Evolutionary conservation across 2,329 filamentous ascomycete genomes (phyloP).

Genomic region (Diaporthe capsici): DNA sequence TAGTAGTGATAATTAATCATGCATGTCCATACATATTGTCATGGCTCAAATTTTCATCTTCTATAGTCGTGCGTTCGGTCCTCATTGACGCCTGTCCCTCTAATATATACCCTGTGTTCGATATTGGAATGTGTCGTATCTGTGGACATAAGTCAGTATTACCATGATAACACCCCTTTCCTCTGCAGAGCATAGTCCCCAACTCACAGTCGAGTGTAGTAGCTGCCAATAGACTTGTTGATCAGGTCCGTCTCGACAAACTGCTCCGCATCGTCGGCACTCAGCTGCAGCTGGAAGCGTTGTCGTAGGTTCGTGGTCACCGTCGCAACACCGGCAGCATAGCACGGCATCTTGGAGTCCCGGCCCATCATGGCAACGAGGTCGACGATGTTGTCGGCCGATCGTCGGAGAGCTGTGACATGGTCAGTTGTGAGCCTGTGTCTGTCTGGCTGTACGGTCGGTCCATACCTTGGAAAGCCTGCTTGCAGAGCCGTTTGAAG

Average conservation of each 20-base stretch:
- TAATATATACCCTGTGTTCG: constrained; percentile 90
- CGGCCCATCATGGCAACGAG: constrained; percentile 88
- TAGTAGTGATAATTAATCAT: constrained; percentile 17
- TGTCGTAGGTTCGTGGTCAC: constrained; percentile 79
- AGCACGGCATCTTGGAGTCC: constrained; percentile 89
- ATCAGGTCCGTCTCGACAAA: constrained; percentile 87
- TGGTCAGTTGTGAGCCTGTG: constrained; percentile 42
- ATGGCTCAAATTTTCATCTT: constrained; percentile 1
- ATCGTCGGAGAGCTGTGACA: constrained; percentile 75
- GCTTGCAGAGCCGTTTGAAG: constrained; percentile 85
- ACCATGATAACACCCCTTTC: not conserved
- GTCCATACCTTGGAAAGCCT: constrained; percentile 81
- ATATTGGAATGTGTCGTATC: constrained; percentile 90
- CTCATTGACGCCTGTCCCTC: constrained; percentile 38
- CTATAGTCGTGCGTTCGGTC: constrained; percentile 33
- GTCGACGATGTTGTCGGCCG: constrained; percentile 85
- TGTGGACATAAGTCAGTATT: constrained; percentile 50
- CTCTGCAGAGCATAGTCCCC: too few relatives aligned
- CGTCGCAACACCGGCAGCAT: constrained; percentile 79
- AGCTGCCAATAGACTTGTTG: constrained; percentile 85
- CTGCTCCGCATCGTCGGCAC: constrained; percentile 83
- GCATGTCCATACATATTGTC: constrained; percentile 17
- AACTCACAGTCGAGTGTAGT: constrained; percentile 85
- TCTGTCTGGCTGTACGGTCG: constrained; percentile 24
- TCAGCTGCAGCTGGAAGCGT: constrained; percentile 85